Evolutionary conservation across 2,329 filamentous ascomycete species (phyloP).

Genomic region (Epichloe festucae): DNA sequence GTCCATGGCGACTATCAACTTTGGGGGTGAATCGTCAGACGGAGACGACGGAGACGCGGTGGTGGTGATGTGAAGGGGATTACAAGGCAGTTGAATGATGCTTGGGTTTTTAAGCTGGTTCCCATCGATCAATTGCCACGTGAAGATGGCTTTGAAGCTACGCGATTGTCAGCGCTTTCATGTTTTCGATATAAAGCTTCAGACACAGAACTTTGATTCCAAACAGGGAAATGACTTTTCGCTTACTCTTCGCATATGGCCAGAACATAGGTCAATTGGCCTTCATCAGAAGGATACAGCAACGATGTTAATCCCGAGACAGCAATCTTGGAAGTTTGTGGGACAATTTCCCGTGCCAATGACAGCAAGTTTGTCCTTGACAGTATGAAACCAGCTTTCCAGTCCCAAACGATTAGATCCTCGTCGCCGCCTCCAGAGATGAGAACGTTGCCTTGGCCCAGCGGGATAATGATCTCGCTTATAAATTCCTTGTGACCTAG

Average conservation of each 20-base stretch:
- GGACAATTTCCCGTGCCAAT: slow-evolving; percentile 24
- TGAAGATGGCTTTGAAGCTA: slow-evolving; percentile 50
- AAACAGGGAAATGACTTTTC: not conserved
- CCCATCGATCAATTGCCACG: slow-evolving; percentile 39
- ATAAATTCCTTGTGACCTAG: slow-evolving; percentile 81
- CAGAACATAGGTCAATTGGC: slow-evolving; percentile 27
- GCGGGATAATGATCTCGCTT: slow-evolving; percentile 57
- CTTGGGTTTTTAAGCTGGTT: slow-evolving; percentile 35
- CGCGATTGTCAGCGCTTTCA: not conserved
- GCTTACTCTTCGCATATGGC: slow-evolving; percentile 45
- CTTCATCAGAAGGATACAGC: slow-evolving; percentile 16
- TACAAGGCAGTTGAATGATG: slow-evolving; percentile 45
- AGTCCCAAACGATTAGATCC: slow-evolving; percentile 71
- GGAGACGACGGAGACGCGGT: slow-evolving; percentile 6
- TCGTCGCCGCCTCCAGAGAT: slow-evolving; percentile 81
- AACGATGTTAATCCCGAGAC: slow-evolving; percentile 30
- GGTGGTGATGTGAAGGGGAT: slow-evolving; percentile 43
- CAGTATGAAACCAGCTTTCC: slow-evolving; percentile 44
- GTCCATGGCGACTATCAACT: slow-evolving; percentile 29
- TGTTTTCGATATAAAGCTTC: not conserved
- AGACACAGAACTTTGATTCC: slow-evolving; percentile 9
- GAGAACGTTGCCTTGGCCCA: slow-evolving; percentile 43
- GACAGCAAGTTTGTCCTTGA: slow-evolving; percentile 39
- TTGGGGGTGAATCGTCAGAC: slow-evolving; percentile 11
- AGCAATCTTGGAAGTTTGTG: slow-evolving; percentile 29